A percentile compares a stretch with the other conserved stretches of the same genome.
These are phyloP conservation scores for Leptomonas seymouri DNA, from an alignment of 208 protist genomes.

Conservation along the genomic window DNA sequence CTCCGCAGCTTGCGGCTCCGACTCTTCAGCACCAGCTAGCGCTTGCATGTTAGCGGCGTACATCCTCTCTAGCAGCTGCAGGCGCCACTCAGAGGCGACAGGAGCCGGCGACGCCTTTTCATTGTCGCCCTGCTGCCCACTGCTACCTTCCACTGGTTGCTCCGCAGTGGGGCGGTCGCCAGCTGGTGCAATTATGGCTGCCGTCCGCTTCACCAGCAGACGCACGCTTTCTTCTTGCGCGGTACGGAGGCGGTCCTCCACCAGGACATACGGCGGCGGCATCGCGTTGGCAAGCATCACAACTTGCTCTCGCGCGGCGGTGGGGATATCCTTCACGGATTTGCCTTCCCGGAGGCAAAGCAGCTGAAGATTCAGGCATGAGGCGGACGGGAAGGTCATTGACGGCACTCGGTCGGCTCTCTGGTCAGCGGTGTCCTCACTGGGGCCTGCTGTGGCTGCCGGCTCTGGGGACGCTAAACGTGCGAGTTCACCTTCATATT, in stretches of 20 bases:
- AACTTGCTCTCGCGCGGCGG: conserved; percentile 13
- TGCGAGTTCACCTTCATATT: conserved; percentile 24
- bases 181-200: background rate
- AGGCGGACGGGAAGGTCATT: conserved; percentile 1
- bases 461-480: background rate
- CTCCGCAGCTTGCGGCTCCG: background rate
- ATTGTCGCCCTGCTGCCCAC: background rate
- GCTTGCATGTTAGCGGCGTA: conserved; percentile 11
- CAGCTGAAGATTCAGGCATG: conserved; percentile 46
- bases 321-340: background rate
- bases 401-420: background rate
- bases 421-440: background rate
- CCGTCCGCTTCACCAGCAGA: conserved; percentile 13
- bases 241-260: conserved; percentile 16
- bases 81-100: conserved; percentile 1
- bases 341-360: conserved; percentile 46
- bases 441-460: too few species aligned
- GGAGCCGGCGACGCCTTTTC: background rate
- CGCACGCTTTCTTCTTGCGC: conserved; percentile 30
- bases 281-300: conserved; percentile 17
- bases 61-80: conserved; percentile 18
- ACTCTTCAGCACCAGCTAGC: background rate
- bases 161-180: background rate
- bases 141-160: background rate
- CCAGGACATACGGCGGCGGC: conserved; percentile 7